A percentile compares a stretch with the other conserved stretches of the same genome.
phyloP scores from a whole-genome alignment of 371 early-diverging fungal genomes.

The Phascolomyces articulosus region DNA sequence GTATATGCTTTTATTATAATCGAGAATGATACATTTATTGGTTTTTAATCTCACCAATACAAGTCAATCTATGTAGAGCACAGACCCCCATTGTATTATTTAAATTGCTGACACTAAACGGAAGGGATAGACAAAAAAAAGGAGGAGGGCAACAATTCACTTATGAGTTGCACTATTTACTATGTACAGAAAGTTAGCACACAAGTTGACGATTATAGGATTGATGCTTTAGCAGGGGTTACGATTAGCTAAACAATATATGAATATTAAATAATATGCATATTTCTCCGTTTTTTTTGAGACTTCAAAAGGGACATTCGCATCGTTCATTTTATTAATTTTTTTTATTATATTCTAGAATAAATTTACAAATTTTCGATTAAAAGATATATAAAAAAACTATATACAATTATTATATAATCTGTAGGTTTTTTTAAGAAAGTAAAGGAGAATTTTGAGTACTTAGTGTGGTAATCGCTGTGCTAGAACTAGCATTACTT shows the following conservation, averaged over 20 bases:
- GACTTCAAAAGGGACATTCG: no score
- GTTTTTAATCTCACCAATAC: background rate
- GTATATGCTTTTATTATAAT: background rate
- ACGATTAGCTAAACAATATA: no score
- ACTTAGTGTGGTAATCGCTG: background rate
- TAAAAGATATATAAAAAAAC: background rate
- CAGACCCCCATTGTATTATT: background rate
- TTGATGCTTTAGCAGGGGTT: no score
- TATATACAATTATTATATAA: background rate
- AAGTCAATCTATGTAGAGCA: background rate
- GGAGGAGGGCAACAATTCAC: no score
- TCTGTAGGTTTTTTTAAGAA: background rate
- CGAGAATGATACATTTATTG: background rate
- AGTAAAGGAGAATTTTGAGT: background rate
- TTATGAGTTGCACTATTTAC: no score
- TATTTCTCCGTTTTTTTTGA: no score
- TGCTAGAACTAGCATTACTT: background rate
- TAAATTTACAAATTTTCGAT: background rate
- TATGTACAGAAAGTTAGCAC: no score
- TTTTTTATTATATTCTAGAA: background rate
- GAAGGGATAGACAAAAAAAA: no score
- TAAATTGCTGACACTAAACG: background rate
- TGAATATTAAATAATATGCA: no score
- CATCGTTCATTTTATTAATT: background rate
- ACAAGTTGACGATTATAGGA: no score